Evolutionary conservation across 78 protist genomes (phyloP), one percentile per base, ranked within the genome.

Genomic region (Dictyostelium purpureum): DNA sequence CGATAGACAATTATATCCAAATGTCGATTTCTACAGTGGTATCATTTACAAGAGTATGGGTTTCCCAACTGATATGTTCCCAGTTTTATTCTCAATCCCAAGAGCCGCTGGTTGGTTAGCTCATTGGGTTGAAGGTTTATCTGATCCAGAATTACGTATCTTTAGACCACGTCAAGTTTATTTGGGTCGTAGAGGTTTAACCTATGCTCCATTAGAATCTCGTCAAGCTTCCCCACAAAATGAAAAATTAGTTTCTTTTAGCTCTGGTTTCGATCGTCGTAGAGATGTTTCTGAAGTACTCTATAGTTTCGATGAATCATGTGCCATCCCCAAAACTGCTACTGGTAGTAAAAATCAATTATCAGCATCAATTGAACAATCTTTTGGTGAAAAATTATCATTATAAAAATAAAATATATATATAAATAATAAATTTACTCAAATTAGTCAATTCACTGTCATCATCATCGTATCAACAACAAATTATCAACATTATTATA

Each of bases 31-130:
- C 80, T 93, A 93, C 66, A 56, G 77, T 40, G 96, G 91, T 47
- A 61, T 93, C 31, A 78, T 93, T 38, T 93, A 80, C 38, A 78
- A 93, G 67, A 47, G 87, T 47, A 82, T 88, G 88, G 96, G 96
- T 40, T 94, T 94, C 77, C 96, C 96, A 70, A 94, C 96, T n/a
- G 96, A 94, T 71, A 94, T 94, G 96, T 94, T 94, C 83, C 96
- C 96, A 38, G 96, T 94, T 3, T 37, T 94, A 33, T 82, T 85
- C 33, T 51, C 87, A 31, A 76, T 94, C 24, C 96, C 96, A 54
- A 43, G 96, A 52, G 93, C 93, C 26, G 96, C 79, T 31, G 96
- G 96, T 45, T 94, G 96, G 96, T 70, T 94, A 24, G 96, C 96
- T 2, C 96, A 94, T 61, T 94, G 96, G 96, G 89, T 88, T 14